phyloP scores from a whole-genome alignment of 2,329 filamentous ascomycete genomes.

The Pestalotiopsis sp. region DNA sequence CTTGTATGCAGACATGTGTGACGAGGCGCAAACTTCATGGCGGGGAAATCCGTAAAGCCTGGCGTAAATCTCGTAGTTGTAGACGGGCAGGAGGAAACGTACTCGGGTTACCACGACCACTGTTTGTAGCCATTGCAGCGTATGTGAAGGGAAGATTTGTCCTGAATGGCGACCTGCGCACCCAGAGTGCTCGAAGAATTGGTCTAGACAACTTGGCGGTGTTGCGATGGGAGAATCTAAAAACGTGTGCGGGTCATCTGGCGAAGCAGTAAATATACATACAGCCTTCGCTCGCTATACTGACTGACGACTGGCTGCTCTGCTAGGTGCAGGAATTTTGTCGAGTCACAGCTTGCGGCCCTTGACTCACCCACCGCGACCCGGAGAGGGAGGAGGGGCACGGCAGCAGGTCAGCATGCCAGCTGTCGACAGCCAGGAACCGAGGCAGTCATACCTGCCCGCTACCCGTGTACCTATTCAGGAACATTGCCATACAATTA shows the following conservation, averaged over 20 bases:
- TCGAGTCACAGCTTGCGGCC: not conserved
- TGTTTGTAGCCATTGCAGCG: conserved; percentile 62
- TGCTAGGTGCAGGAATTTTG: conserved; percentile 1
- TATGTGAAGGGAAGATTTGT: conserved; percentile 41
- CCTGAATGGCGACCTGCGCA: conserved; percentile 56
- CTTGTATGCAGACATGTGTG: not conserved
- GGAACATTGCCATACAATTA: no score
- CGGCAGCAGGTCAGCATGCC: not conserved
- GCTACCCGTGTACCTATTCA: no score
- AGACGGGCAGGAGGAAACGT: not conserved
- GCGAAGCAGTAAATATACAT: not conserved
- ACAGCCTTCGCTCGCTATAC: not conserved
- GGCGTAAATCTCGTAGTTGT: not conserved
- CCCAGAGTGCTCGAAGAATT: conserved; percentile 56
- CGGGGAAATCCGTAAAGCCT: not conserved
- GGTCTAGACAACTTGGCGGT: conserved; percentile 50
- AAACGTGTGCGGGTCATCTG: conserved; percentile 4
- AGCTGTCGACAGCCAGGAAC: not conserved
- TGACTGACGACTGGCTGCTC: not conserved
- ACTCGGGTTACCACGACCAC: conserved; percentile 47
- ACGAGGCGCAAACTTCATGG: not conserved
- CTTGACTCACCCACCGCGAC: not conserved
- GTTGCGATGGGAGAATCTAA: conserved; percentile 8
- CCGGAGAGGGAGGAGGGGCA: not conserved
- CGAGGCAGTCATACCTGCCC: no score